These are phyloP conservation scores for Aureobasidium zeae DNA, from an alignment of 2,329 filamentous ascomycete genomes.

Conservation along the genomic window DNA sequence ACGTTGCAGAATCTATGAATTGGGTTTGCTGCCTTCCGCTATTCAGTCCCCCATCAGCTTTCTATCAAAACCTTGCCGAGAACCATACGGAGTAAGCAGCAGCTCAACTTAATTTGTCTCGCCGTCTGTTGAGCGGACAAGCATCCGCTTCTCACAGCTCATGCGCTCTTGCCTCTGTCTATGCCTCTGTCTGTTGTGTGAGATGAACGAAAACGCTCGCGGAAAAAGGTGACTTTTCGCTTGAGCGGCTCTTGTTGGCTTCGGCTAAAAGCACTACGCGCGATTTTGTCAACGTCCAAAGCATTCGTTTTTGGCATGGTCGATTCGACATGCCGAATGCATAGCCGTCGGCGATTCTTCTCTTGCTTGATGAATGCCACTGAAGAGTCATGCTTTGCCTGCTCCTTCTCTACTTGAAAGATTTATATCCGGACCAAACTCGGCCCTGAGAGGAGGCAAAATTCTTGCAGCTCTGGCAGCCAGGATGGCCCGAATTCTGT, in stretches of 20 bases:
- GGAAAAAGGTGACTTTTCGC: background rate
- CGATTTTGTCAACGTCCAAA: constrained; percentile 14
- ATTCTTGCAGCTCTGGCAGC: background rate
- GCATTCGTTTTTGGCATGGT: background rate
- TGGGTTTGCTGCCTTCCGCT: constrained; percentile 7
- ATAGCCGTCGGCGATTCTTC: no score
- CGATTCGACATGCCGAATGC: no score
- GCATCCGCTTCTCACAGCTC: no score
- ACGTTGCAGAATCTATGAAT: background rate
- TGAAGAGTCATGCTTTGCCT: background rate
- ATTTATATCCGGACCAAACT: background rate
- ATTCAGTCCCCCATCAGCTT: background rate
- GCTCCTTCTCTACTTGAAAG: background rate
- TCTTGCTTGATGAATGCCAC: no score
- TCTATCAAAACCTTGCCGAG: background rate
- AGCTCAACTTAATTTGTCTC: no score
- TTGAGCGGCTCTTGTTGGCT: constrained; percentile 13
- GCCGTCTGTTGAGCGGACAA: no score
- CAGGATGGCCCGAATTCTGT: constrained; percentile 11
- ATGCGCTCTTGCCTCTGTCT: no score
- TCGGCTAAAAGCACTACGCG: constrained; percentile 10
- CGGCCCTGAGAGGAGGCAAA: background rate
- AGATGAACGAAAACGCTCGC: no score
- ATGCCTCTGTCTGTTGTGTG: no score
- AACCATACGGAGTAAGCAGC: no score